Conservation (phyloP, 1,284 basidiomycete genomes). For the Heimioporus retisporus region DNA sequence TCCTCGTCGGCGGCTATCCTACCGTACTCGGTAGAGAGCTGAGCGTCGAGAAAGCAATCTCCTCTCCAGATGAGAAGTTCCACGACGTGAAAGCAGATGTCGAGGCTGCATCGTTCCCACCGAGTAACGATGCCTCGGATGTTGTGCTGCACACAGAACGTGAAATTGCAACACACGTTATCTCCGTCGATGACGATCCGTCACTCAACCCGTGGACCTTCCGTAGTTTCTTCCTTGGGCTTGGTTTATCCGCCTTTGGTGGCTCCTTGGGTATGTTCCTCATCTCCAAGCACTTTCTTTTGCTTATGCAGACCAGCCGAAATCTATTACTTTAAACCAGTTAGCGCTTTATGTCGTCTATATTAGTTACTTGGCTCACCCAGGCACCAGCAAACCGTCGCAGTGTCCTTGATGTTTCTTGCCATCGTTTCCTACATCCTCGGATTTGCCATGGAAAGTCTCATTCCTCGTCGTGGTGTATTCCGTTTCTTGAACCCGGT, state of each 20-base stretch:
- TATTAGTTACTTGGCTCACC: background rate
- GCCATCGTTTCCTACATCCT: slow-evolving; percentile 53
- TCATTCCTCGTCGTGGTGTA: slow-evolving; percentile 59
- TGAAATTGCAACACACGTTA: slow-evolving; percentile 62
- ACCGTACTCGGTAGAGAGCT: slow-evolving; percentile 23
- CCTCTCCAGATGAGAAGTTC: too few species aligned
- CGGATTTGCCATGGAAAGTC: slow-evolving; percentile 55
- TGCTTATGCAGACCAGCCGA: slow-evolving; percentile 44
- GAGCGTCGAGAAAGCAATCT: slow-evolving; percentile 16
- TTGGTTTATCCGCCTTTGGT: slow-evolving; percentile 70
- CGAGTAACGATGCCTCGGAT: too few species aligned
- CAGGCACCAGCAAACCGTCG: slow-evolving; percentile 53
- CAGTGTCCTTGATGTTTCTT: slow-evolving; percentile 62
- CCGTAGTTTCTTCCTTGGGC: slow-evolving; percentile 66
- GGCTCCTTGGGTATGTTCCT: slow-evolving; percentile 27
- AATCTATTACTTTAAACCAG: slow-evolving; percentile 74
- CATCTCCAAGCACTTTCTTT: background rate
- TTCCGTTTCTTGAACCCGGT: slow-evolving; percentile 70
- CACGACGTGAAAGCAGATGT: too few species aligned
- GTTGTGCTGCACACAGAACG: slow-evolving; percentile 48
- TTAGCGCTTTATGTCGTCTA: slow-evolving; percentile 19
- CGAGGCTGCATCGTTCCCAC: too few species aligned
- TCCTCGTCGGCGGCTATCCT: background rate
- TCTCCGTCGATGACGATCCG: slow-evolving; percentile 66
- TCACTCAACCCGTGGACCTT: slow-evolving; percentile 68